These are phyloP conservation scores for Fusarium transvaalense DNA, from an alignment of 2,329 filamentous ascomycete species.

Conservation along the genomic window DNA sequence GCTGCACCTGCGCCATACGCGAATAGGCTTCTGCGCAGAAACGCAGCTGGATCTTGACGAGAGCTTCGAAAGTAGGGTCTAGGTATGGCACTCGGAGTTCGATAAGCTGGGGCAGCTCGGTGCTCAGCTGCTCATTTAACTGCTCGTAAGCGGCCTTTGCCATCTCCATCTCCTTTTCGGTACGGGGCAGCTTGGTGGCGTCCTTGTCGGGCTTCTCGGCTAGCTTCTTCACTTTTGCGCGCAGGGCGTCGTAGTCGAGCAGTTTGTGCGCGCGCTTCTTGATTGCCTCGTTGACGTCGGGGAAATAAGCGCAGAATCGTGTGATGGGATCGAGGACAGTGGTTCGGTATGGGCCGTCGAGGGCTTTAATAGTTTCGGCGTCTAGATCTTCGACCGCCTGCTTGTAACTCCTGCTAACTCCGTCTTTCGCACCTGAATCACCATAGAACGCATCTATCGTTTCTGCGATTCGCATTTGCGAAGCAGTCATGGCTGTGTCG, in stretches of 20 bases:
- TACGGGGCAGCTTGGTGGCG: conserved; percentile 92
- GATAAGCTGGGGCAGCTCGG: conserved; percentile 93
- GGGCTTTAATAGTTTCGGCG: conserved; percentile 96
- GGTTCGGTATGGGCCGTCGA: conserved; percentile 94
- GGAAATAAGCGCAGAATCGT: conserved; percentile 97
- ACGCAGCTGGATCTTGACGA: conserved; percentile 97
- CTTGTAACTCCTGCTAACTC: conserved; percentile 96
- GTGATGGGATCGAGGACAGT: conserved; percentile 97
- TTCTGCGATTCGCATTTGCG: conserved; percentile 98
- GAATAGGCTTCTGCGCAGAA: conserved; percentile 99
- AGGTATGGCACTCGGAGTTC: conserved; percentile 97
- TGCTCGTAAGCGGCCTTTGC: conserved; percentile 94
- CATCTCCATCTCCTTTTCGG: conserved; percentile 96
- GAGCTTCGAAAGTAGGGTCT: conserved; percentile 95
- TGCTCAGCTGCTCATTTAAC: conserved; percentile 94
- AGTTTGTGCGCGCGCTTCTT: conserved; percentile 99
- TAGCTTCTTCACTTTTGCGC: conserved; percentile 95
- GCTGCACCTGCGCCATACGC: conserved; percentile 98
- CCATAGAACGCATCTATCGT: conserved; percentile 99
- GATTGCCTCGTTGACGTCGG: conserved; percentile 98
- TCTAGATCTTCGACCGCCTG: conserved; percentile 98
- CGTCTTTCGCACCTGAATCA: conserved; percentile 92
- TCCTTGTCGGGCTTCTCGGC: conserved; percentile 99
- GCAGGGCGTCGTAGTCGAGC: conserved; percentile 96
- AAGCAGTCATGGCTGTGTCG: conserved; percentile 92